phyloP scores from a whole-genome alignment of 805 yeast genomes.

The Ogataea pilisensis region DNA sequence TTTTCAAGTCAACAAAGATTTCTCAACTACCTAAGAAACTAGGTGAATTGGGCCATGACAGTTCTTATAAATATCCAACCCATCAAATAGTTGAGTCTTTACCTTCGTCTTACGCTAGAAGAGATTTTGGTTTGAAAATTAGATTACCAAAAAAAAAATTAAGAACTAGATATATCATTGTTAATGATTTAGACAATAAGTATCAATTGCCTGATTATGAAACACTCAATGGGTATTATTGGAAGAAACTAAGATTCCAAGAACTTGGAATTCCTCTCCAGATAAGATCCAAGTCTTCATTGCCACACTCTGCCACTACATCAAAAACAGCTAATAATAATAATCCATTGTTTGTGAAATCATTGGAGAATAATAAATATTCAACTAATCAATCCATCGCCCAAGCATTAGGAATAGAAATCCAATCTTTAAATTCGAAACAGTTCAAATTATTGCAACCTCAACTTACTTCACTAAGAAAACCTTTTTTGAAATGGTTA shows the following conservation, averaged over 20 bases:
- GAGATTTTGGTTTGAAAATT: constrained; percentile 74
- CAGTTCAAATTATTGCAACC: constrained; percentile 29
- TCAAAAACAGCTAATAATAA: constrained; percentile 33
- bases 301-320: no score
- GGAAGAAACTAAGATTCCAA: constrained; percentile 62
- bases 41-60: constrained; percentile 23
- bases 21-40: constrained; percentile 32
- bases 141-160: constrained; percentile 58
- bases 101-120: constrained; percentile 55
- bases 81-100: constrained; percentile 73
- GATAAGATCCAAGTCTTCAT: constrained; percentile 9
- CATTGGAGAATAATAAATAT: constrained; percentile 12
- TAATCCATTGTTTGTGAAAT: constrained; percentile 28
- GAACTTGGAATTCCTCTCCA: constrained; percentile 57
- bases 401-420: constrained; percentile 20
- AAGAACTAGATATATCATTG: constrained; percentile 55
- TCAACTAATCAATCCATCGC: constrained; percentile 26
- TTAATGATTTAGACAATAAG: constrained; percentile 62
- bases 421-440: constrained; percentile 18
- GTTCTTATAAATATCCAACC: constrained; percentile 44
- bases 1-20: constrained; percentile 28
- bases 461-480: constrained; percentile 43
- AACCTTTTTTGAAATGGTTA: constrained; percentile 53
- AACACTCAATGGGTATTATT: constrained; percentile 52
- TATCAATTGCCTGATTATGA: constrained; percentile 71